phyloP scores from a whole-genome alignment of 768 basidiomycete species.

The Cytidiella melzeri region DNA sequence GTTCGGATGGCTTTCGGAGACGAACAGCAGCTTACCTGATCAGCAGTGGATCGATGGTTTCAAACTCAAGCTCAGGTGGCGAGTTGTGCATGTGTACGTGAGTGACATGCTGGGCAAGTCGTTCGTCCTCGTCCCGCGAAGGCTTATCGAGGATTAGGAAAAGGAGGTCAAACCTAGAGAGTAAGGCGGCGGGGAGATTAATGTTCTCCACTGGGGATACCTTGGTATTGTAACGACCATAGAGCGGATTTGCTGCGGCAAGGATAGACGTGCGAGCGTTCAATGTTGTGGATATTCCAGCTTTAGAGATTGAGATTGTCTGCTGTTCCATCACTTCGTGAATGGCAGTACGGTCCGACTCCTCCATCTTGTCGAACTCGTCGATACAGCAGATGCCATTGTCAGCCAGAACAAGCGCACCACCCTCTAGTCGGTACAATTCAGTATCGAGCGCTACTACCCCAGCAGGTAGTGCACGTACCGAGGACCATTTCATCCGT shows the following conservation, averaged over 20 bases:
- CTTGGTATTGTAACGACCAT: constrained; percentile 97
- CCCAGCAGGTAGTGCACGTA: no score
- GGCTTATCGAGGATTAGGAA: constrained; percentile 98
- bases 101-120: constrained; percentile 94
- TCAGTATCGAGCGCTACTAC: constrained; percentile 2
- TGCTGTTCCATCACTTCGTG: constrained; percentile 99
- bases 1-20: constrained; percentile 4
- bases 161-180: constrained; percentile 94
- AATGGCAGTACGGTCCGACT: constrained; percentile 93
- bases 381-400: constrained; percentile 99
- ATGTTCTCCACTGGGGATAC: constrained; percentile 98
- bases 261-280: constrained; percentile 97
- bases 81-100: constrained; percentile 95
- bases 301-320: constrained; percentile 98
- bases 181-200: constrained; percentile 92
- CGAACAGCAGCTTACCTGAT: constrained; percentile 60
- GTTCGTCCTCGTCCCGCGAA: constrained; percentile 89
- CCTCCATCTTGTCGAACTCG: constrained; percentile 99
- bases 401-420: constrained; percentile 97
- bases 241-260: constrained; percentile 96
- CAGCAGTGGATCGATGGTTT: constrained; percentile 77
- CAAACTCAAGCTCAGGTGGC: constrained; percentile 81
- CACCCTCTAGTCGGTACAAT: constrained; percentile 67
- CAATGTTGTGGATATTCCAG: constrained; percentile 96
- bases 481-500: constrained; percentile 99